Base-by-base conservation (phyloP, 1,139 yeast genomes). In the Wickerhamiella pararugosa region DNA sequence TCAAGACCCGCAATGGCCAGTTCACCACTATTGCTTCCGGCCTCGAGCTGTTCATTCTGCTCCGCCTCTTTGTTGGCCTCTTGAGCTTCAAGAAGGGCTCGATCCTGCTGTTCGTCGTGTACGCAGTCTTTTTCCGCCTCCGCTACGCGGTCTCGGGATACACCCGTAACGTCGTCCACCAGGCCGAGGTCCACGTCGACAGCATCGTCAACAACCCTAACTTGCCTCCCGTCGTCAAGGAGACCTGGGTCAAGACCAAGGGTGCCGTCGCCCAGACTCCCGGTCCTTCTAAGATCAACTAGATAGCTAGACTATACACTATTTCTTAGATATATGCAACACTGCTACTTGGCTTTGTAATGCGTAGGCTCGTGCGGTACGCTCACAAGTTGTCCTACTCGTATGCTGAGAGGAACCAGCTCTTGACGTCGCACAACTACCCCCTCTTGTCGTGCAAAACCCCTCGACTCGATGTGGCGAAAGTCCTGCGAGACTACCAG, bases 121-220 rank as follows among this genome's bases (percentile, higher is more conserved):
- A 79, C 61, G 57, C 73, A 29, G 48, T 75, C 21, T 87, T 87
- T 62, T 69, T 84, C 60, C 82, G 82, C 63, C 63, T 80, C 47
- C 74, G 94, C 61, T 82, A 69, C 58, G 93, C 83, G 58, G 77
- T 75, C 53, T 79, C 92, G 6, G 67, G 75, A 36, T 77, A 76
- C 64, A 79, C 86, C 47, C 76, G 84, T 63, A 69, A 74, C 50
- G 77, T 75, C 39, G 69, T 86, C 56, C 76, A 79, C 62, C 65
- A 70, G 39, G 66, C 81, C 64, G 94, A 82, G 60, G 76, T 80
- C 40, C 70, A 77, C 51, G 56, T 79, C 45, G 96, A 86, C 59
- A 76, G 78, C 11, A 49, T 74, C 25, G 69, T 80, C 41, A 69
- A 73, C 44, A 68, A 69, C 50, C 71, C 80, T 37, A 57, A 67